A percentile compares a stretch with the other conserved stretches of the same genome.
Conservation (phyloP, 352 stramenopile genomes). For the Blastocystis hominis region DNA sequence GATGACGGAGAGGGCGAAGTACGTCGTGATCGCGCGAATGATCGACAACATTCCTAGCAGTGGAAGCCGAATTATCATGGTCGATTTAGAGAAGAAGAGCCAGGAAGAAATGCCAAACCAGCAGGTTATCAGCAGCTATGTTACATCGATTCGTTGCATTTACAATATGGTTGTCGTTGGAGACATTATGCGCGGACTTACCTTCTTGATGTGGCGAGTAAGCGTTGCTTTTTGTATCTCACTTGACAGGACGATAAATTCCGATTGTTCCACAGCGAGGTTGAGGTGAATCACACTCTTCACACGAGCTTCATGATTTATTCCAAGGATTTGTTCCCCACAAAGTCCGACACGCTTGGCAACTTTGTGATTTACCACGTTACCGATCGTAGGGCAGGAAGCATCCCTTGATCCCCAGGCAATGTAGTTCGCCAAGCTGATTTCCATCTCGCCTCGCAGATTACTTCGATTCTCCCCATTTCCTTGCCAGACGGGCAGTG, state of each 20-base stretch:
- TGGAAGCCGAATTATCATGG: neutral
- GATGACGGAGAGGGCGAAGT: neutral
- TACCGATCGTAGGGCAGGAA: neutral
- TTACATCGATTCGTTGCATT: neutral
- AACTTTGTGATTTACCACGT: slow-evolving; percentile 19
- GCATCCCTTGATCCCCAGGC: neutral
- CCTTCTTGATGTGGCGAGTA: slow-evolving; percentile 16
- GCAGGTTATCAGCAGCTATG: neutral
- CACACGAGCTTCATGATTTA: slow-evolving; percentile 12
- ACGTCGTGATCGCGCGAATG: slow-evolving; percentile 1
- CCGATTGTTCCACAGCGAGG: neutral
- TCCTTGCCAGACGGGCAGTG: neutral
- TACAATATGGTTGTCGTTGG: slow-evolving; percentile 1
- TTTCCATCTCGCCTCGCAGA: slow-evolving; percentile 9
- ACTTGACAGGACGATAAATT: neutral
- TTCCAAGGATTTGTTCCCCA: neutral
- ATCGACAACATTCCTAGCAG: neutral
- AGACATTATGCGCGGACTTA: neutral
- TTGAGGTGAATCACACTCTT: neutral
- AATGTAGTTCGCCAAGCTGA: neutral
- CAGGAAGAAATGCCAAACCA: neutral
- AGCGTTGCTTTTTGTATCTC: neutral
- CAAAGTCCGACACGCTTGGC: neutral
- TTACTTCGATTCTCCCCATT: neutral
- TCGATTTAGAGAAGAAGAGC: neutral